Percentiles rank a stretch among this genome's conserved stretches.
These are phyloP conservation scores for Actinomortierella ambigua DNA, from an alignment of 371 early-diverging fungal species.

Conservation along the genomic window DNA sequence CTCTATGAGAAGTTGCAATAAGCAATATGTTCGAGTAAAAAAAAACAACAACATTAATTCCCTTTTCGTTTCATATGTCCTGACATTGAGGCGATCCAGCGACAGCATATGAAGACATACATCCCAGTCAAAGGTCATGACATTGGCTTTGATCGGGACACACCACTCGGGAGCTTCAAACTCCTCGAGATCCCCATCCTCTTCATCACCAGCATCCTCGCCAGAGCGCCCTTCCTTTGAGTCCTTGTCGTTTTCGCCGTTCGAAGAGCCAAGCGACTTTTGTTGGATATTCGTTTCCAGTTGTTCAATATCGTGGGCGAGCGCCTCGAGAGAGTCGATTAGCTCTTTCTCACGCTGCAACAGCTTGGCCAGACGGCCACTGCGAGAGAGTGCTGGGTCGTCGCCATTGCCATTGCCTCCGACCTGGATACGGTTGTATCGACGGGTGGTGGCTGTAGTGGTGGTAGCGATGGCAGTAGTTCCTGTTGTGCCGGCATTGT, in stretches of 20 bases:
- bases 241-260: not conserved
- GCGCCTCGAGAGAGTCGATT: constrained; percentile 31
- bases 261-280: no score
- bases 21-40: not conserved
- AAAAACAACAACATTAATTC: not conserved
- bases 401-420: constrained; percentile 1
- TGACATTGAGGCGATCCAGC: not conserved
- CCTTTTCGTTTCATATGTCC: no score
- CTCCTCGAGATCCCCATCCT: constrained; percentile 72
- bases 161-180: constrained; percentile 94
- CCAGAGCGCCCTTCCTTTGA: constrained; percentile 17
- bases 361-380: constrained; percentile 29
- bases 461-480: not conserved
- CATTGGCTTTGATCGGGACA: constrained; percentile 93
- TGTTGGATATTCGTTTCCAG: constrained; percentile 11
- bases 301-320: constrained; percentile 26
- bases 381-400: constrained; percentile 5
- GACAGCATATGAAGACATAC: constrained; percentile 49
- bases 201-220: constrained; percentile 24
- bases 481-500: not conserved
- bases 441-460: constrained; percentile 5
- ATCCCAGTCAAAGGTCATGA: constrained; percentile 93
- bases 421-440: constrained; percentile 7
- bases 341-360: constrained; percentile 39
- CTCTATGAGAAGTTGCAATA: constrained; percentile 48